Base-by-base conservation (phyloP, 1,284 basidiomycete species). In the Papiliotrema laurentii region DNA sequence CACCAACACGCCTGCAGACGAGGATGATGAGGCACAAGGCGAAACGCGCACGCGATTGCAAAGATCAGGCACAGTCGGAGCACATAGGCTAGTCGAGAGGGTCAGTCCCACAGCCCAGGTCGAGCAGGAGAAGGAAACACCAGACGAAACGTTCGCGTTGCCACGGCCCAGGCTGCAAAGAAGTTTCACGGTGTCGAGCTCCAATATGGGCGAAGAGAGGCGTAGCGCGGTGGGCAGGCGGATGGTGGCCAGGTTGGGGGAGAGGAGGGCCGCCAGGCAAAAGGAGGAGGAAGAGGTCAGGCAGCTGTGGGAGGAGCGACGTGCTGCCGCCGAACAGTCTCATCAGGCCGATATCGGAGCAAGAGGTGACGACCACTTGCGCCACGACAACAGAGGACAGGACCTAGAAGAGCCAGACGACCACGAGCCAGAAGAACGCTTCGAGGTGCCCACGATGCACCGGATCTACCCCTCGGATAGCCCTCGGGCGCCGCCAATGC, bases 151-250 rank as follows among this genome's bases (percentile, higher is more conserved):
- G 1, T 45, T 60, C 27, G 53, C 51, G 3, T 52, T 60, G 31
- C 48, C 64, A 1, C 50, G 68, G n/a, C 72, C 72, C 2, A 53
- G 69, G 5, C 52, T 74, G 14, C 66, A 71, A 28, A 57, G 72
- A 16, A 72, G 70, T 49, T 71, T 70, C 36, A 74, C 72, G 0
- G 66, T 74, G 2, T 69, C 66, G 7, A 62, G 63, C 6, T 62
- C 67, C 16, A 70, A 72, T 49, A 69, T 70, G 67, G 69, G 70
- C 10, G 68, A 70, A 35, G 73, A 75, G 45, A 55, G 72, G n/a
- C 54, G 73, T 31, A 73, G 71, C 50, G 73, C 69, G 0, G 72
- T 74, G 1, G 73, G 73, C 3, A 53, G 73, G 28, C 55, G 70
- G 26, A 75, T 75, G 73, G 70, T 75, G 22, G 63, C 62, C 39